Base-by-base conservation (phyloP, 73 alveolate genomes). In the Paramecium sonneborni region DNA sequence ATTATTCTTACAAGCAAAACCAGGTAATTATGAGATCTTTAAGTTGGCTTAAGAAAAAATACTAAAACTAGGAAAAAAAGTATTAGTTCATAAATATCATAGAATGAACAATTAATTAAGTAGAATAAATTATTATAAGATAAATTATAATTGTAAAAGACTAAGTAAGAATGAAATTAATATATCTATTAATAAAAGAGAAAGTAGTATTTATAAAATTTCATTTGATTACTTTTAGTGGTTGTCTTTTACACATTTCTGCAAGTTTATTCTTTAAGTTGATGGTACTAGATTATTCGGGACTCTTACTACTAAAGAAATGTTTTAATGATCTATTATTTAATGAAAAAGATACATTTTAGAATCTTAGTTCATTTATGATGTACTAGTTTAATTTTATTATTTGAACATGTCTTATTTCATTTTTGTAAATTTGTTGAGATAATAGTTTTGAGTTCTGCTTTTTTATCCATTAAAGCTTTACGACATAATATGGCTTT, bases 231-330 rank as follows among this genome's bases (percentile, higher is more conserved):
- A 72, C 55, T 72, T 72, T 72, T 7, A 72, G 62, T 72, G 86
- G 86, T 20, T 72, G n/a, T 72, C 86, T 72, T 37, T 72, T 72
- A 37, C 86, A 72, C 86, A 72, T 72, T 72, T 72, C 86, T 72
- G 86, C 86, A 2, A 72, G 57, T 35, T 72, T 72, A 72, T 72
- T 72, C 57, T 72, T 72, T 28, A 72, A 41, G 35, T 72, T 72
- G 20, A 72, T 72, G 55, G 86, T 72, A 37, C 86, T 35, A 12
- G 86, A 34, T 72, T 72, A 72, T 35, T 72, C 86, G 10, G 86
- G 86, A 37, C 86, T 72, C 57, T 72, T 72, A 14, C 14, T 52
- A 38, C 86, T 14, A 9, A 72, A 72, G n/a, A 72, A 72, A 35
- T 72, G 23, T 38, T 72, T 72, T 10, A 72, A 38, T 20, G 86